Percentiles rank a stretch among this genome's conserved stretches.
Conservation (phyloP, 1,139 yeast genomes). For the Yamadazyma atlantica region DNA sequence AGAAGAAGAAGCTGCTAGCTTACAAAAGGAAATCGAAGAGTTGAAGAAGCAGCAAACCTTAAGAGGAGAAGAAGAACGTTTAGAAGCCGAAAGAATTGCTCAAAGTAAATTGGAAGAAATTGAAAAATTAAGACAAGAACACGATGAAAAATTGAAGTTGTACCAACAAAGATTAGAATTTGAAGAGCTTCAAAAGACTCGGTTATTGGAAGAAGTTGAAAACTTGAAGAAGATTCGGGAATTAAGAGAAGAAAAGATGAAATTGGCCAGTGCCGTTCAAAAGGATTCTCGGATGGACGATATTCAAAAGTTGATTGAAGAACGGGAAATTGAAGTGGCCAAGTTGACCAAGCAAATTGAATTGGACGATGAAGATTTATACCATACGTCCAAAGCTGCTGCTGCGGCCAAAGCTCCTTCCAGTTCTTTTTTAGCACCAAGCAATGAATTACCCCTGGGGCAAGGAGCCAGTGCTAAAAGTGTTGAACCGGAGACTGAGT, state of each 20-base stretch:
- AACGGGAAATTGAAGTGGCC: slow-evolving; percentile 37
- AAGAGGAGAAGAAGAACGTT: slow-evolving; percentile 27
- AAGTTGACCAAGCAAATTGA: slow-evolving; percentile 35
- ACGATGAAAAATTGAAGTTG: slow-evolving; percentile 29
- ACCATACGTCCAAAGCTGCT: slow-evolving; percentile 10
- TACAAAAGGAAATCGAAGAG: slow-evolving; percentile 33
- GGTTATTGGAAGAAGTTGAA: slow-evolving; percentile 39
- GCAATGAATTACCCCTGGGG: slow-evolving; percentile 24
- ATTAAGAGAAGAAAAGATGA: slow-evolving; percentile 39
- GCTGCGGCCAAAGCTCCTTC: slow-evolving; percentile 8
- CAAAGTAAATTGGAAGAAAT: slow-evolving; percentile 34
- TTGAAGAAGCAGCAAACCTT: slow-evolving; percentile 25
- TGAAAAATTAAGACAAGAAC: slow-evolving; percentile 35
- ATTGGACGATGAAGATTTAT: slow-evolving; percentile 29
- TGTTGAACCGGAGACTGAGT: too few species aligned
- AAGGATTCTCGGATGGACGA: slow-evolving; percentile 27
- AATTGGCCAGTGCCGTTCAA: slow-evolving; percentile 28
- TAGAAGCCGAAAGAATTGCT: slow-evolving; percentile 34
- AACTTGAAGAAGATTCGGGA: slow-evolving; percentile 38
- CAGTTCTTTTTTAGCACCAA: slow-evolving; percentile 21
- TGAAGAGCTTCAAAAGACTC: slow-evolving; percentile 36
- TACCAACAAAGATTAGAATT: slow-evolving; percentile 32
- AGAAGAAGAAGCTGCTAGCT: slow-evolving; percentile 23
- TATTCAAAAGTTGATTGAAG: slow-evolving; percentile 35
- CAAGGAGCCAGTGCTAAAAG: slow-evolving; percentile 14